Evolutionary conservation across 805 yeast species (phyloP), one percentile per base, ranked within the genome.

Genomic region (Scheffersomyces lignosus): DNA sequence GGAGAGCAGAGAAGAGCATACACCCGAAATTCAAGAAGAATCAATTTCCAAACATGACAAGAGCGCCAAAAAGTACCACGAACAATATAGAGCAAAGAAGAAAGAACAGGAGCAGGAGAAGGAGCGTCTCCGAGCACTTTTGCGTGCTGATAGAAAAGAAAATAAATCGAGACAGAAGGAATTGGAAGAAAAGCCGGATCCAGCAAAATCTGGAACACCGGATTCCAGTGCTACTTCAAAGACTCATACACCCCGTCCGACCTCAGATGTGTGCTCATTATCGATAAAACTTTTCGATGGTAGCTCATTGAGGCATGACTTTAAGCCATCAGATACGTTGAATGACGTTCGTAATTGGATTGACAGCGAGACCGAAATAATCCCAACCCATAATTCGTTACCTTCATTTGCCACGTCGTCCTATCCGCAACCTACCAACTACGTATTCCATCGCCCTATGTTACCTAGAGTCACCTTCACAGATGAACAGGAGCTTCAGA

Each of bases 241-340:
- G 37, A 40, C 64, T 44, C 45, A 48, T 47, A 28, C 35, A 35
- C 18, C n/a, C 32, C 16, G 25, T 6, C 27, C 9, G 15, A 32
- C 18, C 15, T 9, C 25, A 12, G 41, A 52, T 16, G 46, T 47
- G 24, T 56, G 87, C 44, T 56, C 69, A 0, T 58, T 83, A 9
- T 73, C 78, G n/a, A 66, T 87, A 9, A 77, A 85, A 47, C 63
- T 84, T 26, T 71, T 87, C 31, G 84, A 87, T 58, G 91, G 95
- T 0, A 63, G 68, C 9, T 65, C 83, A 1, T 38, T 83, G 3
- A 73, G 70, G 37, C 71, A 77, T 31, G 66, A 66, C 15, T 86
- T 87, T 47, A 41, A 51, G 1, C 56, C 73, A 1, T 40, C 47
- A 2, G 66, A 71, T 8, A 74, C 77, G 1, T 63, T 87, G 25